Evolutionary conservation across 2,329 filamentous ascomycete genomes (phyloP).

Genomic region (Ilyonectria mors-panacis): DNA sequence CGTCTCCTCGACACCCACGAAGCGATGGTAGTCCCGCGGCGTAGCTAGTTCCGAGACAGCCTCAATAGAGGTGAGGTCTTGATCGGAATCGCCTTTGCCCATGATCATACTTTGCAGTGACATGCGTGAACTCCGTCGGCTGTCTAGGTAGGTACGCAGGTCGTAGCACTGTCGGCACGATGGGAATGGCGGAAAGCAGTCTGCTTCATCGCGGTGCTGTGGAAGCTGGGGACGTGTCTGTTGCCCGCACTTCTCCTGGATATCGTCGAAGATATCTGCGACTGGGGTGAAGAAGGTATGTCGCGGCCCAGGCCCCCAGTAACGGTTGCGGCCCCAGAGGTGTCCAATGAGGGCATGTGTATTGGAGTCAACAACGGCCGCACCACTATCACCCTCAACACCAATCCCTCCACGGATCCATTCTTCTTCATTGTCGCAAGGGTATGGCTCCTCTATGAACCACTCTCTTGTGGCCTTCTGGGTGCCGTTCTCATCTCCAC

Average conservation of each 20-base stretch:
- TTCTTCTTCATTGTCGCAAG: slow-evolving; percentile 56
- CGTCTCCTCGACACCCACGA: slow-evolving; percentile 54
- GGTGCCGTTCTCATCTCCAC: slow-evolving; percentile 57
- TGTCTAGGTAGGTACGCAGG: slow-evolving; percentile 57
- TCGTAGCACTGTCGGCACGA: slow-evolving; percentile 60
- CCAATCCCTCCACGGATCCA: slow-evolving; percentile 64
- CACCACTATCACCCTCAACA: slow-evolving; percentile 61
- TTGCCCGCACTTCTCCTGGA: slow-evolving; percentile 61
- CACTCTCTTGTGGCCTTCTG: slow-evolving; percentile 61
- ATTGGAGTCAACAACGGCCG: slow-evolving; percentile 59
- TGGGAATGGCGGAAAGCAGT: slow-evolving; percentile 58
- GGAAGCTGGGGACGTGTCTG: slow-evolving; percentile 58
- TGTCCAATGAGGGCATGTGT: slow-evolving; percentile 58
- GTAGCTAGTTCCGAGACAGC: slow-evolving; percentile 60
- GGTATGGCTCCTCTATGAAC: slow-evolving; percentile 60
- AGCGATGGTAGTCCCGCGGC: slow-evolving; percentile 55
- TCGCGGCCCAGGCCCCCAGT: slow-evolving; percentile 59
- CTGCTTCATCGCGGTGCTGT: slow-evolving; percentile 57
- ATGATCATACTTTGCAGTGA: slow-evolving; percentile 61
- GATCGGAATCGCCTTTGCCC: slow-evolving; percentile 53
- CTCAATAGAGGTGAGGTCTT: slow-evolving; percentile 57
- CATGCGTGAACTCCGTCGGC: slow-evolving; percentile 58
- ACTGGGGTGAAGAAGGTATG: slow-evolving; percentile 62
- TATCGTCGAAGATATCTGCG: slow-evolving; percentile 61
- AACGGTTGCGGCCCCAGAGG: slow-evolving; percentile 61